phyloP scores from a whole-genome alignment of 108 stramenopile species.

The Nitzschia inconspicua region DNA sequence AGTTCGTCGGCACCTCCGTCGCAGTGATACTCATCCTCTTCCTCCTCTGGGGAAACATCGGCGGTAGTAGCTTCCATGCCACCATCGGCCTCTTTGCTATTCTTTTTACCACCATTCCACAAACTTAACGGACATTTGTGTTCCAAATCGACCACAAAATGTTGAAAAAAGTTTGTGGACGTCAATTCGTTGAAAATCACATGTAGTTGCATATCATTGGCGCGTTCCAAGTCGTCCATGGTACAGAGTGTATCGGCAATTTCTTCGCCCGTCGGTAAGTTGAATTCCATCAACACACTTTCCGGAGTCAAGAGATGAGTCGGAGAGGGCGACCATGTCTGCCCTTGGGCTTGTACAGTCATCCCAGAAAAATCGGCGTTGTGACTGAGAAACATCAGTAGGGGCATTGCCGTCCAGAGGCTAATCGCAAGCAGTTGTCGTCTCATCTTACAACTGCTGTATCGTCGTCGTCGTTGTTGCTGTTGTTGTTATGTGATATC shows the following conservation, averaged over 20 bases:
- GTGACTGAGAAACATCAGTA: no score
- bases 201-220: slow-evolving; percentile 83
- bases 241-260: slow-evolving; percentile 78
- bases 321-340: no score
- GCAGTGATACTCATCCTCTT: slow-evolving; percentile 78
- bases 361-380: no score
- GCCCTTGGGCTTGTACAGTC: no score
- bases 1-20: slow-evolving; percentile 47
- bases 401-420: no score
- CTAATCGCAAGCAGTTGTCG: no score
- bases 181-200: slow-evolving; percentile 75
- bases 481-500: no score
- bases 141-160: slow-evolving; percentile 81
- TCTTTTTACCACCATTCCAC: slow-evolving; percentile 25
- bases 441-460: no score
- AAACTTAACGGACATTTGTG: slow-evolving; percentile 59
- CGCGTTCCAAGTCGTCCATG: slow-evolving; percentile 82
- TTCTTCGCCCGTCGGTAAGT: slow-evolving; percentile 33
- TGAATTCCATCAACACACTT: no score
- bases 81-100: background rate
- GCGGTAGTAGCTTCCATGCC: background rate
- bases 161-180: slow-evolving; percentile 71
- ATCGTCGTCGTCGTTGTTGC: no score
- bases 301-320: no score
- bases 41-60: slow-evolving; percentile 7